Conservation (phyloP, 1,284 basidiomycete species). For the Calocybe gambosa region DNA sequence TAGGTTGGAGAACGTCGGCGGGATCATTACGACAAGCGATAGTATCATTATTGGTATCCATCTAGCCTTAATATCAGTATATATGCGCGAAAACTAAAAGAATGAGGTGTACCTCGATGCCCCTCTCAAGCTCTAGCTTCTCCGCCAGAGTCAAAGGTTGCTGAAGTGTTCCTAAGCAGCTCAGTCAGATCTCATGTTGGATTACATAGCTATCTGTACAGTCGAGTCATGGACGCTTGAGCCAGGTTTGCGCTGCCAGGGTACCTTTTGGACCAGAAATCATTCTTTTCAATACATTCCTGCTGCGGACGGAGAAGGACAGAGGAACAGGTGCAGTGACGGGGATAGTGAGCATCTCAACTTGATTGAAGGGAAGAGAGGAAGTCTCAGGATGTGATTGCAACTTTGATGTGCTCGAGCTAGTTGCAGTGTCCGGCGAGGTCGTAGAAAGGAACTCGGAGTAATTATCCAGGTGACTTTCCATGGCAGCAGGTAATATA, state of each 20-base stretch:
- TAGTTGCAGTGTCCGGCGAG: not conserved
- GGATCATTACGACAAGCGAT: not conserved
- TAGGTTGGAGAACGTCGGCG: not conserved
- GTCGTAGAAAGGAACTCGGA: not conserved
- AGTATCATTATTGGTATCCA: not conserved
- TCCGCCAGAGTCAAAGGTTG: slow-evolving; percentile 12
- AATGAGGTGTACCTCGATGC: not conserved
- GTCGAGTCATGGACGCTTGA: not conserved
- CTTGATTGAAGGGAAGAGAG: not conserved
- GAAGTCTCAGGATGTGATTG: not conserved
- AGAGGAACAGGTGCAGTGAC: slow-evolving; percentile 21
- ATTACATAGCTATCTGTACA: not conserved
- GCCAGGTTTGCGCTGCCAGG: not conserved
- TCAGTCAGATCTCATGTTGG: not conserved
- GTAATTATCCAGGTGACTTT: not conserved
- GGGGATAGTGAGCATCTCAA: not conserved
- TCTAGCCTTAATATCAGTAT: not conserved
- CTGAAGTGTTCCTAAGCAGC: slow-evolving; percentile 6
- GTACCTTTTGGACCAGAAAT: slow-evolving; percentile 20
- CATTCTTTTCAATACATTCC: slow-evolving; percentile 22
- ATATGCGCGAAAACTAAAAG: not conserved
- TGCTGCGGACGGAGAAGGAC: slow-evolving; percentile 19
- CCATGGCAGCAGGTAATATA: not conserved
- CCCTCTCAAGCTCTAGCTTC: slow-evolving; percentile 14
- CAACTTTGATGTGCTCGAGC: not conserved